Evolutionary conservation across 768 basidiomycete species (phyloP).

Genomic region (Leccinum rimulosum): DNA sequence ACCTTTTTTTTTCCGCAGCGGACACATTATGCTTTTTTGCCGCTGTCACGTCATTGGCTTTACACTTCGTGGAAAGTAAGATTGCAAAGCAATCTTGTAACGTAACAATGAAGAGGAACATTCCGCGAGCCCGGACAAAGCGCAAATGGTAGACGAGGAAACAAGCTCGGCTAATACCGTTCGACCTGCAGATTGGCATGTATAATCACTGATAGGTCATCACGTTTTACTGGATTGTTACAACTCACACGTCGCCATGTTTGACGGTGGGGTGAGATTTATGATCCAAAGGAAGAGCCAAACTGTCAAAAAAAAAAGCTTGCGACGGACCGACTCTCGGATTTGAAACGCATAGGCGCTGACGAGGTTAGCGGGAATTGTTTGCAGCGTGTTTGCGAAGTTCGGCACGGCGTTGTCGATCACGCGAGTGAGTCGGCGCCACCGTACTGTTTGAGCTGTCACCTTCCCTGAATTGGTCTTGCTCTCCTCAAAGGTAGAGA

Average conservation of each 20-base stretch:
- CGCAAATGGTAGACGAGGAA: neutral
- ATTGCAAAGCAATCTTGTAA: neutral
- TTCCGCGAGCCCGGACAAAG: neutral
- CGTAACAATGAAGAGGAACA: neutral
- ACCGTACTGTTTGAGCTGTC: neutral
- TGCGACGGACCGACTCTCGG: neutral
- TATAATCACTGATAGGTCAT: neutral
- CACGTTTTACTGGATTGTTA: neutral
- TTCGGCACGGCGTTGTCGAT: neutral
- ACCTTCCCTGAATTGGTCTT: neutral
- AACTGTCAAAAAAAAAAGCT: neutral
- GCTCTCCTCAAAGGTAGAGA: neutral
- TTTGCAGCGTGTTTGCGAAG: neutral
- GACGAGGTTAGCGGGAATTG: neutral
- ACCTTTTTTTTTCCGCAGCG: neutral
- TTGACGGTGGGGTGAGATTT: neutral
- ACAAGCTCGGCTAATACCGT: neutral
- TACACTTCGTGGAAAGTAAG: neutral
- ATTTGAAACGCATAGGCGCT: conserved; percentile 3
- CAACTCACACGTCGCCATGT: conserved; percentile 1
- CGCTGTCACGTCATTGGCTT: neutral
- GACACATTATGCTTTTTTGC: neutral
- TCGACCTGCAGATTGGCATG: neutral
- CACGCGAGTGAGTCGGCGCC: conserved; percentile 8
- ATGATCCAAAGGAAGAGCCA: neutral